Percentiles rank a stretch among this genome's conserved stretches.
Conservation (phyloP, 345 rosid species). For the Lepidium aucheri region DNA sequence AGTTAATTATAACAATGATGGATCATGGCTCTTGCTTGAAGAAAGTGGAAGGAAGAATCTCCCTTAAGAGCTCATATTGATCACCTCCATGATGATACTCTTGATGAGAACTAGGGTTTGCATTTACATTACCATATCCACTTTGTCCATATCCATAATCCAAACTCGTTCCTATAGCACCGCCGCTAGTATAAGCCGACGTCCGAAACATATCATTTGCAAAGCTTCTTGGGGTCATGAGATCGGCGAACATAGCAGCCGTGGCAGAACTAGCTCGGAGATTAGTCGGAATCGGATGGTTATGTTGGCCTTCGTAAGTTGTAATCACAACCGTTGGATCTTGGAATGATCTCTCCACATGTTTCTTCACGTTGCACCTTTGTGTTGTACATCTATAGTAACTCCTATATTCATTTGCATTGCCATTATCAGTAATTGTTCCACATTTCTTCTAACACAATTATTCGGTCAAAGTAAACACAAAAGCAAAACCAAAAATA, state of each 20-base stretch:
- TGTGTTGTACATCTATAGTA: conserved; percentile 91
- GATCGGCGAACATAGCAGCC: conserved; percentile 37
- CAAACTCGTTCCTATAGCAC: conserved; percentile 21
- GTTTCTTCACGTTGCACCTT: conserved; percentile 77
- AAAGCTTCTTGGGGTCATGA: conserved; percentile 28
- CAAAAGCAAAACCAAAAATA: not conserved
- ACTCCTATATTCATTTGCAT: conserved; percentile 43
- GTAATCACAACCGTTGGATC: conserved; percentile 88
- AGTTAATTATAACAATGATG: not conserved
- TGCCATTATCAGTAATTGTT: not conserved
- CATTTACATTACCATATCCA: conserved; percentile 18
- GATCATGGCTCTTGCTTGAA: conserved; percentile 56
- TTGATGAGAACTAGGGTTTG: conserved; percentile 24
- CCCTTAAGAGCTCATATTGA: conserved; percentile 61
- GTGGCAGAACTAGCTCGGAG: conserved; percentile 52
- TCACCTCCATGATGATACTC: conserved; percentile 44
- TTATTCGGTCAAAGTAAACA: not conserved
- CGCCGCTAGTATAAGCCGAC: conserved; percentile 23
- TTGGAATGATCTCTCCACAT: conserved; percentile 83
- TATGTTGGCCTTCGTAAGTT: conserved; percentile 87
- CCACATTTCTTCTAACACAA: not conserved
- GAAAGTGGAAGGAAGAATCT: conserved; percentile 65
- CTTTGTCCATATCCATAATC: conserved; percentile 27
- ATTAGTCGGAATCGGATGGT: conserved; percentile 63
- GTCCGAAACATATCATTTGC: conserved; percentile 34